Evolutionary conservation across 2,329 filamentous ascomycete genomes (phyloP).

Genomic region (Aspergillus jensenii): DNA sequence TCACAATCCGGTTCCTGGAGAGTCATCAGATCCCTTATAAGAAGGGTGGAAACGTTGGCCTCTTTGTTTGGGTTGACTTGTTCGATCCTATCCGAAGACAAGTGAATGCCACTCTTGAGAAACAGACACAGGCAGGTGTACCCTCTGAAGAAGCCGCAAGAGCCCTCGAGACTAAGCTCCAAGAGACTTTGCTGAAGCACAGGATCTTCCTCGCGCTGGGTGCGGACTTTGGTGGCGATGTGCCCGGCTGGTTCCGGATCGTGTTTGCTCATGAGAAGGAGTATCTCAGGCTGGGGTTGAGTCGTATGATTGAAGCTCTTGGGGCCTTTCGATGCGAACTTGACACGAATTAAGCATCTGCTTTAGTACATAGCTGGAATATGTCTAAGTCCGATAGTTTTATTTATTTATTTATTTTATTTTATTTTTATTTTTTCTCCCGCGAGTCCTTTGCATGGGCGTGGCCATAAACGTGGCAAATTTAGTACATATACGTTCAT

Average conservation of each 20-base stretch:
- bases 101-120: too few relatives aligned
- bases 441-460: too few relatives aligned
- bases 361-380: too few relatives aligned
- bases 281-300: background rate
- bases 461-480: too few relatives aligned
- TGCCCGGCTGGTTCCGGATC: background rate
- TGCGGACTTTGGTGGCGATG: background rate
- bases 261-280: background rate
- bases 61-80: background rate
- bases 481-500: too few relatives aligned
- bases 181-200: background rate
- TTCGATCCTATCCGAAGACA: background rate
- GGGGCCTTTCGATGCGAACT: background rate
- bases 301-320: background rate
- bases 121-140: too few relatives aligned
- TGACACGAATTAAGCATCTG: too few relatives aligned
- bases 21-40: background rate
- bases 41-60: background rate
- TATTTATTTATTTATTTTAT: too few relatives aligned
- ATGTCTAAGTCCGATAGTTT: too few relatives aligned
- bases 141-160: too few relatives aligned
- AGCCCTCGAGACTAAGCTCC: too few relatives aligned
- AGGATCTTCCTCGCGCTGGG: background rate
- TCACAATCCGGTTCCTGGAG: background rate
- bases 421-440: too few relatives aligned